Evolutionary conservation across 768 basidiomycete species (phyloP).

Genomic region (Russula earlei): DNA sequence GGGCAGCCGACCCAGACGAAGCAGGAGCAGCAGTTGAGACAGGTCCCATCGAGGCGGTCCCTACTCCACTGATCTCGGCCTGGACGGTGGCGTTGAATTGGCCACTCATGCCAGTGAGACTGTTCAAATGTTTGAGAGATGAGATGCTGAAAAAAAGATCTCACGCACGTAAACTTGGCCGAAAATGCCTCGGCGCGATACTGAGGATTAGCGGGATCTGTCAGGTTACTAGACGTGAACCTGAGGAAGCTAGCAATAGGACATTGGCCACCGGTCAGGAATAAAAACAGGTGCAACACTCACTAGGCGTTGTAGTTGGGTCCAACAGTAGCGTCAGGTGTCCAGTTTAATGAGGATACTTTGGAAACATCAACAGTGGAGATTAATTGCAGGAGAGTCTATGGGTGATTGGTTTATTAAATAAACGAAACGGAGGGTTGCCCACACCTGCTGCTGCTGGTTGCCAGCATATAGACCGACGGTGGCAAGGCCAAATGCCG

Average conservation of each 20-base stretch:
- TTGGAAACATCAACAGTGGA: constrained; percentile 43
- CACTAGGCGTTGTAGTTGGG: constrained; percentile 50
- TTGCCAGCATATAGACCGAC: constrained; percentile 61
- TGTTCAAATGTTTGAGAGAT: constrained; percentile 24
- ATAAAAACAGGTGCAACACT: constrained; percentile 13
- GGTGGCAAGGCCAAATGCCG: constrained; percentile 39
- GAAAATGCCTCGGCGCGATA: constrained; percentile 68
- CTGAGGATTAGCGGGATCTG: constrained; percentile 41
- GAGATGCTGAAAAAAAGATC: background rate
- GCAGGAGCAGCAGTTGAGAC: constrained; percentile 19
- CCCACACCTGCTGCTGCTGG: constrained; percentile 48
- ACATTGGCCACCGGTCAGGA: background rate
- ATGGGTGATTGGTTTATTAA: constrained; percentile 14
- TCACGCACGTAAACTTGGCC: constrained; percentile 60
- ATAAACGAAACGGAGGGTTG: background rate
- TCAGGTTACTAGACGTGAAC: constrained; percentile 48
- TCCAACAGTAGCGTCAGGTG: constrained; percentile 42
- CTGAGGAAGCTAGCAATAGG: constrained; percentile 60
- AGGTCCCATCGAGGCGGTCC: constrained; percentile 24
- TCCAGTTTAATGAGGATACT: constrained; percentile 39
- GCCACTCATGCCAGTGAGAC: constrained; percentile 64
- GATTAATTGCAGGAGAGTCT: constrained; percentile 53
- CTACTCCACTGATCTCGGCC: constrained; percentile 51
- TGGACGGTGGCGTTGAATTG: constrained; percentile 47
- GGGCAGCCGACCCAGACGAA: constrained; percentile 15